Evolutionary conservation across 2,329 filamentous ascomycete species (phyloP).

Genomic region (Fusarium coicis): DNA sequence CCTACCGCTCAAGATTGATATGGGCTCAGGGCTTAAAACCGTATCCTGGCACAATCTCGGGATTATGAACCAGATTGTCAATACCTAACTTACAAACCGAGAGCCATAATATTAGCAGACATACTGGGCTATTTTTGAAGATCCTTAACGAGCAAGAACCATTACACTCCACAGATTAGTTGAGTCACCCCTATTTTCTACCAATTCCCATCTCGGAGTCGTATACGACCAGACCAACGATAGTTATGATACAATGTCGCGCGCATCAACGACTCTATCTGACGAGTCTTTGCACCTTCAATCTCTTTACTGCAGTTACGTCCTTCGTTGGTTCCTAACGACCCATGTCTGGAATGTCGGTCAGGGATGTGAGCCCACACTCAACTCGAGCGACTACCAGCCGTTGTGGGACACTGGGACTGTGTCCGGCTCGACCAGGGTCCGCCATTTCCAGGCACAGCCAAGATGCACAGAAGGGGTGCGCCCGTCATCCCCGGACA

Average conservation of each 20-base stretch:
- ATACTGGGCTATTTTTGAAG: constrained; percentile 1
- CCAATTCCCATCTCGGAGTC: constrained; percentile 20
- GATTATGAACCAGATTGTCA: constrained; percentile 17
- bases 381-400: constrained; percentile 25
- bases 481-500: constrained; percentile 42
- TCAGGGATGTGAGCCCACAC: constrained; percentile 46
- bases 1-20: constrained; percentile 34
- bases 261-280: constrained; percentile 40
- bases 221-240: constrained; percentile 39
- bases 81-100: constrained; percentile 4
- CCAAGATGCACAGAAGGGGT: constrained; percentile 38
- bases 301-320: constrained; percentile 46
- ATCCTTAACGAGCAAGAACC: background rate
- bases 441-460: constrained; percentile 43
- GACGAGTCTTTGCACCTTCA: constrained; percentile 45
- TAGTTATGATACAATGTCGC: constrained; percentile 38
- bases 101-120: constrained; percentile 13
- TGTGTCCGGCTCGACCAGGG: constrained; percentile 29
- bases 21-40: constrained; percentile 23
- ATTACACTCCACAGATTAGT: constrained; percentile 24
- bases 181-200: constrained; percentile 29
- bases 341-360: constrained; percentile 46
- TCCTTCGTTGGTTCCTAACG: constrained; percentile 44
- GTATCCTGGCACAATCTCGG: constrained; percentile 29
- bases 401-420: constrained; percentile 38